Base-by-base conservation (phyloP, 225 moss, liverwort and hornwort species). In the Thuidium tamariscinum region DNA sequence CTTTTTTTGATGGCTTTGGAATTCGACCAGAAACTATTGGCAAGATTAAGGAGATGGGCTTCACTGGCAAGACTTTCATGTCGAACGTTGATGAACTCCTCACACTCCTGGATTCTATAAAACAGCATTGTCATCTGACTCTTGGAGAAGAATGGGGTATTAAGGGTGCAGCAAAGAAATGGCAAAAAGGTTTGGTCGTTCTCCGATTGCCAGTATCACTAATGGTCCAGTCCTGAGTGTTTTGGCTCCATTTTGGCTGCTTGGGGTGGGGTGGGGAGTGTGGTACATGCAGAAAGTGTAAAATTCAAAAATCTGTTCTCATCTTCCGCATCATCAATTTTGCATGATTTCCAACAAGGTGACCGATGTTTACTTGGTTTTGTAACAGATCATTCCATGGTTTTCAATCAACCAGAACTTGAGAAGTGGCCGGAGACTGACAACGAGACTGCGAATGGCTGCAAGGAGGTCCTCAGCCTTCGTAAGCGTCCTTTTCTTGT, bases 121-220 rank as follows among this genome's bases (percentile, higher is more conserved):
- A 93, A 67, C 93, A 91, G 83, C 93, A 93, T 86, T 93, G 93
- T 87, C 91, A 91, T 89, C 84, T 93, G 77, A 93, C 86, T 84
- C 91, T 93, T 86, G 93, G 93, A 87, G 93, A 93, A 75, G 93
- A 93, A 90, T 93, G 93, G 93, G 93, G 93, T n/a, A 93, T 93
- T 68, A 93, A 93, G 83, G 93, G 93, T 57, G 93, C 93, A 82
- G 91, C 93, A 77, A 93, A 93, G 87, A 93, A 93, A 75, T 91
- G 91, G 93, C 93, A 93, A 65, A 93, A 93, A 93, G 93, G 93
- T 93, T 83, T 36, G 22, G 23, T 79, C 16, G 13, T 80, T 67
- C 37, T 65, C 66, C 52, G 37, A 25, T 68, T 13, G 66, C 22
- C 59, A 64, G 44, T 65, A 78, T 87, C 21, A 39, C 9, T 19